Conservation (phyloP, 1,139 yeast genomes). For the Candida buenavistaensis region DNA sequence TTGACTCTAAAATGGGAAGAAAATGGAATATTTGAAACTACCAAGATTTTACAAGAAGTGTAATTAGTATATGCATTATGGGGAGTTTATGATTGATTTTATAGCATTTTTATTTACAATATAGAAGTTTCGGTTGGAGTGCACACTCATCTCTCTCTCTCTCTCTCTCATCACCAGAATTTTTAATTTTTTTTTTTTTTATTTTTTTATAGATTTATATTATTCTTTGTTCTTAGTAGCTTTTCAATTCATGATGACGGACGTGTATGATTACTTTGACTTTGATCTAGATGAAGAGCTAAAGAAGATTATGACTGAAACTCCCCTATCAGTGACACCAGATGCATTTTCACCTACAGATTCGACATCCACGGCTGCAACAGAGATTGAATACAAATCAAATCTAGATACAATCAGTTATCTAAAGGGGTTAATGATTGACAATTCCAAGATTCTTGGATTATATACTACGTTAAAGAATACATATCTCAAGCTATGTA, state of each 20-base stretch:
- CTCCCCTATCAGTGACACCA: conserved; percentile 5
- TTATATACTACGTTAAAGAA: conserved; percentile 33
- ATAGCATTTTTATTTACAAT: conserved; percentile 21
- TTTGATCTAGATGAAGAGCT: conserved; percentile 12
- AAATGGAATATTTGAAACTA: conserved; percentile 39
- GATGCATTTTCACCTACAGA: conserved; percentile 4
- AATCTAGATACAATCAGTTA: conserved; percentile 22
- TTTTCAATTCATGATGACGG: too few relatives aligned
- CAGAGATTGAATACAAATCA: conserved; percentile 6
- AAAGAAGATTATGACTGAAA: conserved; percentile 5
- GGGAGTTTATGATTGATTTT: conserved; percentile 6
- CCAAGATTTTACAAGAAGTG: conserved; percentile 34
- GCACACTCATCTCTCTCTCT: not conserved
- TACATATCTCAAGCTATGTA: conserved; percentile 37
- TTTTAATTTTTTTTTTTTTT: conserved; percentile 1
- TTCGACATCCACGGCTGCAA: conserved; percentile 1
- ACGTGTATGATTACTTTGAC: conserved; percentile 3
- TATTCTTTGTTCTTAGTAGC: too few relatives aligned
- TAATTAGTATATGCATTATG: conserved; percentile 12
- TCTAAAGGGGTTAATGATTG: conserved; percentile 31
- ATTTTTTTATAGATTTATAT: too few relatives aligned
- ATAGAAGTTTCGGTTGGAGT: not conserved
- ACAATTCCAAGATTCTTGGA: conserved; percentile 29
- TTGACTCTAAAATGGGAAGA: conserved; percentile 54
- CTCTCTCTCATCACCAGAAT: too few relatives aligned